These are phyloP conservation scores for Blastobotrys arbuscula DNA, from an alignment of 1,139 yeast genomes.

Conservation along the genomic window DNA sequence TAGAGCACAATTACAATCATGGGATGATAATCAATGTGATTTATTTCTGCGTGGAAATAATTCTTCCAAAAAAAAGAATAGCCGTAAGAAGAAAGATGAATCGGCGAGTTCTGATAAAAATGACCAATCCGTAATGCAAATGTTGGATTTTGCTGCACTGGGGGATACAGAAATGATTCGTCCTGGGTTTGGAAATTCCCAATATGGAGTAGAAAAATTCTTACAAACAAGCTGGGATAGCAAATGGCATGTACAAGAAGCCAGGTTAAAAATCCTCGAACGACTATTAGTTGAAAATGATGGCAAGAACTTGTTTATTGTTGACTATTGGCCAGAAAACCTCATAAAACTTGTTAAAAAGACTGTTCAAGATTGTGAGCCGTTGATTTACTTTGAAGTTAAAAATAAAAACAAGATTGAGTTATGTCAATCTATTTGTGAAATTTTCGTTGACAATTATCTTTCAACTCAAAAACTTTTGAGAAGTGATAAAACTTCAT, in stretches of 20 bases:
- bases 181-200: constrained; percentile 15
- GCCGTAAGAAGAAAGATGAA: neutral
- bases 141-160: constrained; percentile 36
- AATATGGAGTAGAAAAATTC: constrained; percentile 30
- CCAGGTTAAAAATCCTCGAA: constrained; percentile 33
- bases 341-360: constrained; percentile 21
- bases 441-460: constrained; percentile 5
- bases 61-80: constrained; percentile 14
- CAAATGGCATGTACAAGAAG: constrained; percentile 42
- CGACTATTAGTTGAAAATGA: constrained; percentile 1
- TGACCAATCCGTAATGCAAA: constrained; percentile 33
- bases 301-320: constrained; percentile 16
- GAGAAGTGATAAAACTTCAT: neutral
- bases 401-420: constrained; percentile 26
- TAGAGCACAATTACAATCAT: constrained; percentile 36
- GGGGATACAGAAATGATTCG: constrained; percentile 26
- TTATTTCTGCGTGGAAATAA: constrained; percentile 23
- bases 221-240: constrained; percentile 34
- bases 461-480: constrained; percentile 16
- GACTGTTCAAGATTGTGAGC: constrained; percentile 22
- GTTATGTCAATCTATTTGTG: constrained; percentile 22
- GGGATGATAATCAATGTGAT: constrained; percentile 39
- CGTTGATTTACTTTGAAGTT: constrained; percentile 15
- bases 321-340: constrained; percentile 25
- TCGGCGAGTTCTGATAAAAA: neutral